phyloP scores from a whole-genome alignment of 345 rosid species.

The Citrus reticulata region DNA sequence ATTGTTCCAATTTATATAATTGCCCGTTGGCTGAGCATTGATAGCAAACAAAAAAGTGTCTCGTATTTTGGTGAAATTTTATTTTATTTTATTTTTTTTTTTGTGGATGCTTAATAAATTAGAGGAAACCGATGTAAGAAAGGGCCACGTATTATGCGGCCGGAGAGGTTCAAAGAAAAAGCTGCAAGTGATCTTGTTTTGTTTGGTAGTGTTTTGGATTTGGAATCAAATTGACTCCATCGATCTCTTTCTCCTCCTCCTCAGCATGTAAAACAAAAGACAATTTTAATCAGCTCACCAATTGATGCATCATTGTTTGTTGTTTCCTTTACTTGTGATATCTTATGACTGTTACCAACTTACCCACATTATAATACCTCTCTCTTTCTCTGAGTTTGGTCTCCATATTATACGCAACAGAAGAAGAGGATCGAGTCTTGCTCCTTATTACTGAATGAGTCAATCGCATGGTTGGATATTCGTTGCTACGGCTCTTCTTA shows the following conservation, averaged over 20 bases:
- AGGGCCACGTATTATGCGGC: constrained; percentile 48
- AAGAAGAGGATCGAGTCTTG: not conserved
- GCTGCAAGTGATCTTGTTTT: constrained; percentile 29
- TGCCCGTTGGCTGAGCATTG: not conserved
- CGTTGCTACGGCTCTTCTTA: too few species aligned
- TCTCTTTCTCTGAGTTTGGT: not conserved
- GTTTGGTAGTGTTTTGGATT: constrained; percentile 42
- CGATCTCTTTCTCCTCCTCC: not conserved
- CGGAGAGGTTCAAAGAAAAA: constrained; percentile 22
- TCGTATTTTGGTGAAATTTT: constrained; percentile 12
- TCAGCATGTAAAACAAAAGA: not conserved
- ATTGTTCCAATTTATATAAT: too few species aligned
- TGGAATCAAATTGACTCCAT: constrained; percentile 35
- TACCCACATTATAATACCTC: not conserved
- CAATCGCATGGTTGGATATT: too few species aligned
- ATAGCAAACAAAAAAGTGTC: not conserved
- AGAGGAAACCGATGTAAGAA: constrained; percentile 38
- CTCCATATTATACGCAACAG: not conserved
- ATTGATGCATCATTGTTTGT: not conserved
- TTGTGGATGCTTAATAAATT: not conserved
- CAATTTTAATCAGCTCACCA: constrained; percentile 21
- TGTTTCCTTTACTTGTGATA: not conserved
- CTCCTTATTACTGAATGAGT: too few species aligned
- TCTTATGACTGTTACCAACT: not conserved
- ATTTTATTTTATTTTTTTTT: not conserved